Conservation (phyloP, 2,329 filamentous ascomycete species). For the Fusarium incarnatum region DNA sequence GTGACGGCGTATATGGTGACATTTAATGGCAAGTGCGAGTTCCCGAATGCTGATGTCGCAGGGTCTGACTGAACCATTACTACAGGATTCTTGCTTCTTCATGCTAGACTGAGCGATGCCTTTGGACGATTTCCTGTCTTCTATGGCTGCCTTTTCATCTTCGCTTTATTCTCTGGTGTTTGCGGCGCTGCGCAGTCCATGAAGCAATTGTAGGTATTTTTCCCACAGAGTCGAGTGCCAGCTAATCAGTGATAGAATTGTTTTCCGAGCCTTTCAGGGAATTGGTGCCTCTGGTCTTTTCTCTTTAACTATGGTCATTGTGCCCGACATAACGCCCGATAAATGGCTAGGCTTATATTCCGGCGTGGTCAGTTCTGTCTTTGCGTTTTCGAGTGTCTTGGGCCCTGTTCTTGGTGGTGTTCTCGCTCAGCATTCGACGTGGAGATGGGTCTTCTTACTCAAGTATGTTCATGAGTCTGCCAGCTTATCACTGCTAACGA, state of each 20-base stretch:
- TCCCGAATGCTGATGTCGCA: fast-evolving
- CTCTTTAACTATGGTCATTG: not conserved
- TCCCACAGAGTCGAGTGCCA: fast-evolving
- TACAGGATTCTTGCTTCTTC: not conserved
- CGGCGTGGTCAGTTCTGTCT: not conserved
- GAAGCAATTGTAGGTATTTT: not conserved
- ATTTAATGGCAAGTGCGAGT: not conserved
- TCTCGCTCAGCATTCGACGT: constrained; percentile 11
- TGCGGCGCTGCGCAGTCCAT: not conserved
- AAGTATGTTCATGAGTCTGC: not conserved
- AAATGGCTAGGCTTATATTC: not conserved
- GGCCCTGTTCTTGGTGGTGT: constrained; percentile 10
- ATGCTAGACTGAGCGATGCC: not conserved
- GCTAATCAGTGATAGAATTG: not conserved
- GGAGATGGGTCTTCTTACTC: constrained; percentile 20
- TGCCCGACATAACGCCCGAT: not conserved
- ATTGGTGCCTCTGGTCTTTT: not conserved
- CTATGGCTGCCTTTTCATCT: not conserved
- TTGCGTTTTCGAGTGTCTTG: constrained; percentile 13
- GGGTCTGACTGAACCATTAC: not conserved
- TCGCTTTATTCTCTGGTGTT: not conserved
- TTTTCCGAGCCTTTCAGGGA: not conserved
- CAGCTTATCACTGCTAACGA: not conserved
- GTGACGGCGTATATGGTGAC: not conserved
- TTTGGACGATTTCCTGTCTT: not conserved